These are phyloP conservation scores for Dichotomocladium elegans DNA, from an alignment of 371 early-diverging fungal genomes.

Conservation along the genomic window DNA sequence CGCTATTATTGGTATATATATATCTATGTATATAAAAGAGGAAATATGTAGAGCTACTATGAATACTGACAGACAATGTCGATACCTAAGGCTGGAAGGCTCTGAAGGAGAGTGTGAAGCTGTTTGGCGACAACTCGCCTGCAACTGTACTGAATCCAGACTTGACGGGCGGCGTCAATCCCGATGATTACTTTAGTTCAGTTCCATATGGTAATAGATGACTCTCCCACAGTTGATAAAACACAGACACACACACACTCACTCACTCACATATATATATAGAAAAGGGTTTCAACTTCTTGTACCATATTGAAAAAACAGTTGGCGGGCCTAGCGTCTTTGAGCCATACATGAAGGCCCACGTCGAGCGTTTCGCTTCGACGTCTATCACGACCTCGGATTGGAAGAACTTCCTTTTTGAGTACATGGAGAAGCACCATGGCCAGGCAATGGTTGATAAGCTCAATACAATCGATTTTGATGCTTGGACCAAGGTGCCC, in stretches of 20 bases:
- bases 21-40: no score
- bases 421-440: conserved; percentile 61
- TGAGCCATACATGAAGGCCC: conserved; percentile 81
- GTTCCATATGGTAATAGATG: conserved; percentile 83
- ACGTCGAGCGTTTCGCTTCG: conserved; percentile 81
- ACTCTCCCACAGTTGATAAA: background rate
- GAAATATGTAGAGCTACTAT: background rate
- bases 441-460: conserved; percentile 64
- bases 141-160: conserved; percentile 79
- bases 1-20: conserved; percentile 76
- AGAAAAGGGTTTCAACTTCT: conserved; percentile 91
- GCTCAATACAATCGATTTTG: conserved; percentile 80
- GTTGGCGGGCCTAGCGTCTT: conserved; percentile 83
- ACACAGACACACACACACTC: no score
- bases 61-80: no score
- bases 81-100: conserved; percentile 57
- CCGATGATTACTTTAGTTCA: conserved; percentile 91
- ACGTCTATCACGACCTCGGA: conserved; percentile 84
- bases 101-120: conserved; percentile 73
- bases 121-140: conserved; percentile 70
- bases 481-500: conserved; percentile 81
- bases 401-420: conserved; percentile 80
- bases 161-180: conserved; percentile 75
- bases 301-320: conserved; percentile 87
- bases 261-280: background rate